phyloP scores from a whole-genome alignment of 768 basidiomycete genomes.

The Hericium coralloides region DNA sequence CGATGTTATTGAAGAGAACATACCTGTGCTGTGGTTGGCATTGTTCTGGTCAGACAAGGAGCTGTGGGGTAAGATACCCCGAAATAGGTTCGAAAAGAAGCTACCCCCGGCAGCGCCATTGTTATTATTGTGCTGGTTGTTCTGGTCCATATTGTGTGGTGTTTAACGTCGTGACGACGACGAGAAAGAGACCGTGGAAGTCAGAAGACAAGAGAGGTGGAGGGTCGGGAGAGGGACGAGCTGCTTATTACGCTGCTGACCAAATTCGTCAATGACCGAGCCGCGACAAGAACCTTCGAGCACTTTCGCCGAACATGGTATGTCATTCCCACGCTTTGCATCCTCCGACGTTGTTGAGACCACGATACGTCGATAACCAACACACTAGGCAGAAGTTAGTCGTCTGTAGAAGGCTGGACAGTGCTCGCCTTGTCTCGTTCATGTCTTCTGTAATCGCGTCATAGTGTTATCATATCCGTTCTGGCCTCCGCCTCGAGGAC shows the following conservation, averaged over 20 bases:
- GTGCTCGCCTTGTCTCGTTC: too few relatives aligned
- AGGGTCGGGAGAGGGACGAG: neutral
- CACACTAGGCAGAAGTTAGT: too few relatives aligned
- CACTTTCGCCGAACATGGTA: neutral
- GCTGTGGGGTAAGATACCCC: slow-evolving; percentile 54
- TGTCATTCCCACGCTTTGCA: neutral
- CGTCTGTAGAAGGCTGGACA: too few relatives aligned
- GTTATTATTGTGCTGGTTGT: neutral
- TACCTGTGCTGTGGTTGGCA: too few relatives aligned
- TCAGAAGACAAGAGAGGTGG: neutral
- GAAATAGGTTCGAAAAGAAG: neutral
- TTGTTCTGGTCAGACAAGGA: slow-evolving; percentile 26
- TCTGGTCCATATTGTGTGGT: neutral
- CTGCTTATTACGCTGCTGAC: neutral
- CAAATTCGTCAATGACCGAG: neutral
- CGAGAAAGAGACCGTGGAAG: neutral
- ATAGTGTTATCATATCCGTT: too few relatives aligned
- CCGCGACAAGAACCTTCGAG: neutral
- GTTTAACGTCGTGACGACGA: neutral
- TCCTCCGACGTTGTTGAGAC: too few relatives aligned
- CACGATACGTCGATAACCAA: too few relatives aligned
- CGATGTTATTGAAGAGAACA: too few relatives aligned
- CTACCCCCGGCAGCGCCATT: neutral
- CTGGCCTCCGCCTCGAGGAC: too few relatives aligned
- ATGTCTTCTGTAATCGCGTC: too few relatives aligned